A percentile compares a stretch with the other conserved stretches of the same genome.
These are phyloP conservation scores for Bondarzewia mesenterica DNA, from an alignment of 1,284 basidiomycete species.

Conservation along the genomic window DNA sequence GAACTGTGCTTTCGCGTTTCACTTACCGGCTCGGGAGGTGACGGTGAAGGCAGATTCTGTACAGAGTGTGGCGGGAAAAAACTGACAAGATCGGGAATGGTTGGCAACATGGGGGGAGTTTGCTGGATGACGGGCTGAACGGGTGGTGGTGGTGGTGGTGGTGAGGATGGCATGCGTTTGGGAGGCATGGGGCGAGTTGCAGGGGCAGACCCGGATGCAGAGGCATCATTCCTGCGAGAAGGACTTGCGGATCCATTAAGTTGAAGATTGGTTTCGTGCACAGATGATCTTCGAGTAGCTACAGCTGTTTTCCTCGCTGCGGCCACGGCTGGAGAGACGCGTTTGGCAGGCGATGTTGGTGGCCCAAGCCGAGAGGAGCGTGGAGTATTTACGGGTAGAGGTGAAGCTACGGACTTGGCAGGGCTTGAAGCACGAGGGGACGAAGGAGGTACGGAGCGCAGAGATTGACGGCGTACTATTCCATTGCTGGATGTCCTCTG, in stretches of 20 bases:
- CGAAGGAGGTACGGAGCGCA: constrained; percentile 26
- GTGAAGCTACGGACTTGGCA: constrained; percentile 20
- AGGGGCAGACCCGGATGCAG: constrained; percentile 2
- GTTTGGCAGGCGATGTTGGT: constrained; percentile 31
- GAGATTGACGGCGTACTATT: constrained; percentile 26
- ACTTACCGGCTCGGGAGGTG: constrained; percentile 8
- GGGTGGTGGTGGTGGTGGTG: constrained; percentile 1
- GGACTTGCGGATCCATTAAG: background rate
- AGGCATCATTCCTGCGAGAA: constrained; percentile 4
- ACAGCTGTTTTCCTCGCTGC: constrained; percentile 22
- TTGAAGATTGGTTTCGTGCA: constrained; percentile 8
- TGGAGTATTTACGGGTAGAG: constrained; percentile 11
- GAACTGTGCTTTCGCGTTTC: background rate
- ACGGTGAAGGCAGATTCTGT: constrained; percentile 4
- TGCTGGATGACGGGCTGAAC: constrained; percentile 1
- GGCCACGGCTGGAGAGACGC: constrained; percentile 25
- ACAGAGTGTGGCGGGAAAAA: background rate
- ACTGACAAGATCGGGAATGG: background rate
- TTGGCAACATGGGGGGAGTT: background rate
- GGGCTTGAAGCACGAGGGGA: constrained; percentile 37
- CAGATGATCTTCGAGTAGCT: constrained; percentile 16
- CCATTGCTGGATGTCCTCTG: constrained; percentile 30
- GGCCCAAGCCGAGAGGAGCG: constrained; percentile 21
- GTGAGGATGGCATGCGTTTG: constrained; percentile 6
- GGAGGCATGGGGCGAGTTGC: constrained; percentile 6